These are phyloP conservation scores for Sarcomyxa edulis DNA, from an alignment of 768 basidiomycete genomes.

Conservation along the genomic window DNA sequence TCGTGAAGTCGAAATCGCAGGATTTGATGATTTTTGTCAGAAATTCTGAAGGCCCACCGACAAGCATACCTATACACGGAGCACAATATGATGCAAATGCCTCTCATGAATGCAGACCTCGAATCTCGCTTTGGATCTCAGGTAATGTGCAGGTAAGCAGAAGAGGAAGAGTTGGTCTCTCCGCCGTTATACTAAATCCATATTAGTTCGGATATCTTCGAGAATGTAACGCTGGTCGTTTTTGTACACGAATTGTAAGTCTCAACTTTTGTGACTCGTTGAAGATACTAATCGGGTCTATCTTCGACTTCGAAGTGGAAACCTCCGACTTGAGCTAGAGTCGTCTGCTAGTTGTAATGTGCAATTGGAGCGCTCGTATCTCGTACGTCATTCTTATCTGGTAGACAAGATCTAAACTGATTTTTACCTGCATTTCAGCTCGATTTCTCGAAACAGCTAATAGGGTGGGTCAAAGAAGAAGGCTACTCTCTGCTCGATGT, in stretches of 20 bases:
- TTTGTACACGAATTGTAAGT: constrained; percentile 95
- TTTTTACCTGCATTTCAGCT: constrained; percentile 45
- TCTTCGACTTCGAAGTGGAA: constrained; percentile 67
- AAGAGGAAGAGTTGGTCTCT: not conserved
- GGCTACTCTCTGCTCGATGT: constrained; percentile 80
- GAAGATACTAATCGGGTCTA: not conserved
- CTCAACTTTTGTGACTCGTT: not conserved
- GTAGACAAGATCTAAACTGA: not conserved
- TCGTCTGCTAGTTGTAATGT: constrained; percentile 69
- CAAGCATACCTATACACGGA: constrained; percentile 74
- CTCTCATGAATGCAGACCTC: constrained; percentile 60
- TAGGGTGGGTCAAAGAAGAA: constrained; percentile 67
- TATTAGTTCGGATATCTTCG: constrained; percentile 69
- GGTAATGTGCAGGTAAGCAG: constrained; percentile 81
- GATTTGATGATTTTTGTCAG: constrained; percentile 29
- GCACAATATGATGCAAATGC: constrained; percentile 77
- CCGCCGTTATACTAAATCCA: constrained; percentile 1
- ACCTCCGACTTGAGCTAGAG: constrained; percentile 79
- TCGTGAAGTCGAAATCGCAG: no score
- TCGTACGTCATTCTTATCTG: constrained; percentile 41
- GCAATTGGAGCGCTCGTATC: constrained; percentile 75
- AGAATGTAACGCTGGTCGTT: constrained; percentile 72
- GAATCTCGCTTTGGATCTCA: constrained; percentile 76
- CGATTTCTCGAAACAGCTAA: constrained; percentile 75
- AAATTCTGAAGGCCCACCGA: constrained; percentile 87